These are phyloP conservation scores for Trichoderma sp. DNA, from an alignment of 2,329 filamentous ascomycete genomes.

Conservation along the genomic window DNA sequence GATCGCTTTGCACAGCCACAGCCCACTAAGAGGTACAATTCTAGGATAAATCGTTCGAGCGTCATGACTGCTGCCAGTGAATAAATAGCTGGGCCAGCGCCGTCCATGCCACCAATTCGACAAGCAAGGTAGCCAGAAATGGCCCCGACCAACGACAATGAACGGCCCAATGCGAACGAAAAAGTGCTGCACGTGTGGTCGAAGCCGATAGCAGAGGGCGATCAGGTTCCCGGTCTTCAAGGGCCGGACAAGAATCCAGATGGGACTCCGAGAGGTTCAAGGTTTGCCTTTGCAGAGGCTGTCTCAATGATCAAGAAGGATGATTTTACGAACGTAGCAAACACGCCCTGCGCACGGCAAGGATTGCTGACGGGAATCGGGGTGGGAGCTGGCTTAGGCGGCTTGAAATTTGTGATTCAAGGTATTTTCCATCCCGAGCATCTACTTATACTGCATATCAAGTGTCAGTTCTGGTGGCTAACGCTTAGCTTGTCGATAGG, in stretches of 20 bases:
- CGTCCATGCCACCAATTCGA: conserved; percentile 15
- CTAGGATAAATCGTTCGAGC: conserved; percentile 8
- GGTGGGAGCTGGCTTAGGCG: conserved; percentile 72
- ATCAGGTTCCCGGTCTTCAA: conserved; percentile 18
- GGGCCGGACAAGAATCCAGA: conserved; percentile 15
- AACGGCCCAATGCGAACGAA: conserved; percentile 26
- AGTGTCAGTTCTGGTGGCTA: background rate
- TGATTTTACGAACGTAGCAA: conserved; percentile 71
- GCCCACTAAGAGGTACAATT: background rate
- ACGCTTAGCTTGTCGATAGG: conserved; percentile 25
- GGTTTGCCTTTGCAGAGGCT: conserved; percentile 51
- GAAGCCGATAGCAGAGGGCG: conserved; percentile 32
- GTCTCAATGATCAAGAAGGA: conserved; percentile 64
- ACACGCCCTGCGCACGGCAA: conserved; percentile 79
- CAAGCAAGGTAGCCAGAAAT: conserved; percentile 35
- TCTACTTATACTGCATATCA: background rate
- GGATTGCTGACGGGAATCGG: conserved; percentile 81
- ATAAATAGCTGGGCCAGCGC: background rate
- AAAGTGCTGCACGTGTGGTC: conserved; percentile 39
- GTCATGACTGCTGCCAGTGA: background rate
- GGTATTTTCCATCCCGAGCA: conserved; percentile 49
- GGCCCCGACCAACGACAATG: conserved; percentile 32
- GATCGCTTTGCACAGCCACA: conserved; percentile 11
- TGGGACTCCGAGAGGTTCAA: conserved; percentile 20
- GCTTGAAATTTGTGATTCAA: conserved; percentile 69